Evolutionary conservation across 257 asterid genomes (phyloP), one percentile per base, ranked within the genome.

Genomic region (Nicotiana undulata): DNA sequence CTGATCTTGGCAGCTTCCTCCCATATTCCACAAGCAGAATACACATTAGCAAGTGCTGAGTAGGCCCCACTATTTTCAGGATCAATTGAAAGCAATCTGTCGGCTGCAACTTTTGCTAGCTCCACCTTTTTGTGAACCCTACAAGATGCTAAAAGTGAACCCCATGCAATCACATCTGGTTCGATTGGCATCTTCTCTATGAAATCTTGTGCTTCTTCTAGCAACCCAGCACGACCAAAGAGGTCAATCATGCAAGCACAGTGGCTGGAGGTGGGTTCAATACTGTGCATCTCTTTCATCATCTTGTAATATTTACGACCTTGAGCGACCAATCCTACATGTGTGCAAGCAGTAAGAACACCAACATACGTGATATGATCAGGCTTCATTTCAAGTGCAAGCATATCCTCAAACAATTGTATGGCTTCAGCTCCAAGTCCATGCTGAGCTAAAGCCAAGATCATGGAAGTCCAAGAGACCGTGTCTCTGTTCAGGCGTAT

Each of bases 391-490:
- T 86, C 82, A 64, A 82, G 76, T 4, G 82, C 88, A 85, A 91
- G 61, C 98, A 95, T 95, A 1, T 83, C 83, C 65, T 92, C 93
- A 64, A 95, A 95, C 56, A 93, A 82, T 72, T 85, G 80, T 55
- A 91, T 67, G 17, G 97, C 95, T 77, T 91, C 93, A 61, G 90
- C 92, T 61, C 97, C 99, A 63, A 79, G 82, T 61, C 98, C 98
- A 80, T 93, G 98, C 55, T 92, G 97, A 61, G 97, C 98, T 75
- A 93, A 89, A 67, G 95, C 97, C 37, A 85, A 84, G 82, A 95
- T 93, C 98, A 93, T 92, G 20, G 99, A 93, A 59, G 95, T 90
- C 97, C 98, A 95, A 28, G 98, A 95, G 56, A 95, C 85, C 0
- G 93, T 74, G 77, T 93, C 97, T 75, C 84, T 86, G 82, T 89